phyloP scores from a whole-genome alignment of 768 basidiomycete genomes.

The Hirschioporus abietinus region DNA sequence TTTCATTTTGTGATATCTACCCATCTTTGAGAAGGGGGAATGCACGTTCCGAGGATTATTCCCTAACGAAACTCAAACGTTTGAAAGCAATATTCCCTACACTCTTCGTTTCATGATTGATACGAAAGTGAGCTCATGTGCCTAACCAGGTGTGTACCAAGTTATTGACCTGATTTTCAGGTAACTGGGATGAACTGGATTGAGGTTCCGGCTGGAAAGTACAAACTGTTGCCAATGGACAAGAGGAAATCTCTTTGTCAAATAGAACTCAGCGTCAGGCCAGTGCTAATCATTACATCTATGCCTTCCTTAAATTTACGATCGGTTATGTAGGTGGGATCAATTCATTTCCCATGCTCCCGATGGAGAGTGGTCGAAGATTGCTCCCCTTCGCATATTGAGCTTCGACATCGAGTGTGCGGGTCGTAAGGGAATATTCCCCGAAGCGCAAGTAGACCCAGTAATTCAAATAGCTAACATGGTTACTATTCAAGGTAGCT shows the following conservation, averaged over 20 bases:
- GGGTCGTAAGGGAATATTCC: slow-evolving; percentile 95
- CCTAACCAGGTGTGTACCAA: not conserved
- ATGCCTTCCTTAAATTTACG: slow-evolving; percentile 8
- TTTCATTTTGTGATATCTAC: slow-evolving; percentile 20
- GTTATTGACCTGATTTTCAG: slow-evolving; percentile 31
- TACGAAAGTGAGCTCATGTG: slow-evolving; percentile 57
- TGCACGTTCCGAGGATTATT: slow-evolving; percentile 61
- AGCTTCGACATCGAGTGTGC: slow-evolving; percentile 99
- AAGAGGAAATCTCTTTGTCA: slow-evolving; percentile 80
- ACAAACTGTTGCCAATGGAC: slow-evolving; percentile 51
- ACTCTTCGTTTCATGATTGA: slow-evolving; percentile 97
- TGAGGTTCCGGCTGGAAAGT: slow-evolving; percentile 81
- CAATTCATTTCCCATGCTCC: slow-evolving; percentile 86
- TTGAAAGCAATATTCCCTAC: slow-evolving; percentile 92
- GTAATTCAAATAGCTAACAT: slow-evolving; percentile 99
- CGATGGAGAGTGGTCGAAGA: slow-evolving; percentile 87
- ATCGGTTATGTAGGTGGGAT: slow-evolving; percentile 52
- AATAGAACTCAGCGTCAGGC: slow-evolving; percentile 80
- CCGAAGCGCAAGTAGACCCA: slow-evolving; percentile 84
- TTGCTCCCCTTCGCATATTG: slow-evolving; percentile 89
- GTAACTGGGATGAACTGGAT: slow-evolving; percentile 99
- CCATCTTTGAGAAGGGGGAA: slow-evolving; percentile 68
- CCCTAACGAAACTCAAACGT: slow-evolving; percentile 53
- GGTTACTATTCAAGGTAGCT: slow-evolving; percentile 94
- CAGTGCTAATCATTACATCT: slow-evolving; percentile 17